Evolutionary conservation across 129 eudicot genomes (phyloP), one percentile per base, ranked within the genome.

Genomic region (Flaveria linearis): DNA sequence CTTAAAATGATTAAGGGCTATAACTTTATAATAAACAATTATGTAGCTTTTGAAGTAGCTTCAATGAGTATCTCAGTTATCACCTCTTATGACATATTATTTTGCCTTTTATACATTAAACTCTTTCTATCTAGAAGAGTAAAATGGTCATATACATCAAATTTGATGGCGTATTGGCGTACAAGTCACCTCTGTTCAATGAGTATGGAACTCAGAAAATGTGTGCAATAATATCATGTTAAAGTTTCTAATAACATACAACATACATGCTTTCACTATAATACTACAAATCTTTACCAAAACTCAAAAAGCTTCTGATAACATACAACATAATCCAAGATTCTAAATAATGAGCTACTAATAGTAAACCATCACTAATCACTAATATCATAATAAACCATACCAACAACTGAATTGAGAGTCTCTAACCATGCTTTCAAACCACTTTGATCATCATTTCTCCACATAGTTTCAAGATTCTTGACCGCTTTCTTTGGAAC

Each of bases 401-500:
- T 50, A 47, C 65, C 78, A 75, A 83, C 79, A 22, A 85, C 82
- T 4, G 91, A 90, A 80, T 79, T 61, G 43, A 90, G 86, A 16
- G 88, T 82, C 28, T 75, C 70, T 39, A 66, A 63, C 97, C 96
- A 93, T 22, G 85, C 91, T 67, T 73, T 77, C 76, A 88, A 25
- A 10, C 98, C 97, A 45, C 80, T 87, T 39, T 43, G 43, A 52
- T 52, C 14, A 76, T 88, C 95, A 60, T 75, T 60, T 76, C 79
- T 93, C 86, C 98, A 79, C 84, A 51, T 67, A 16, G 42, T 50
- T 71, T 88, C 93, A 66, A 94, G 93, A 79, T 87, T 87, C 57
- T 68, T 75, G 53, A 91, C 76, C 18, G 89, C 89, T 65, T 84
- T 67, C 83, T 87, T 85, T 13, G 93, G 79, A 62, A 94, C 90